Base-by-base conservation (phyloP, 2,329 filamentous ascomycete species). In the Cladophialophora chaetospira region DNA sequence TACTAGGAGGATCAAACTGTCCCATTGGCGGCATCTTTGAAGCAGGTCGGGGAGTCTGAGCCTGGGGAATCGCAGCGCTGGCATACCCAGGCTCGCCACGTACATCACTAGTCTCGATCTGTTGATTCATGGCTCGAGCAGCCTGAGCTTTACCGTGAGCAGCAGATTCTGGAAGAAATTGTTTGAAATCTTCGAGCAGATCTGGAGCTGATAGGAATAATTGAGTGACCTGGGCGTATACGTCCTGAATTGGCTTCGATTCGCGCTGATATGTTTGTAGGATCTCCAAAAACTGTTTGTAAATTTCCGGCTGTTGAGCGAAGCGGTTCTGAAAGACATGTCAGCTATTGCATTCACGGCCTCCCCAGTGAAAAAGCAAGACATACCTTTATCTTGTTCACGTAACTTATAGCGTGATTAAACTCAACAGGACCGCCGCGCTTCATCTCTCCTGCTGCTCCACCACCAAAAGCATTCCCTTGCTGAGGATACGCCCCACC, bases 251-350 rank as follows among this genome's bases (percentile, higher is more conserved):
- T 0, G 94, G 95, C 70, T 97, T 97, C 51, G 94, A 96, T 72
- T 99, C 94, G 55, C 94, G 85, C 73, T 99, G 94, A 68, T 99
- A 99, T 2, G 94, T 99, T 74, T 99, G 94, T 43, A 99, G 78
- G 46, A 99, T 99, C 72, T 99, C 94, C 26, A 99, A 82, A 70
- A 99, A 99, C 70, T 99, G 93, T 73, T 99, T 99, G 78, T 99
- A 99, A 61, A 99, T 97, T 71, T 99, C 94, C 5, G 94, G 94
- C 63, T 96, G 92, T 68, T 92, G 88, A 67, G 96, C 88, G 74
- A 97, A 99, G 42, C 94, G 93, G 71, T 97, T 99, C 91, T 96
- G 60, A 11, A 21, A 31, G 10, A 40, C 28, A 8, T 49, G 57
- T 42, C 57, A 38, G 36, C 19, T 33, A 31, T 36, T 19, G 8